phyloP scores from a whole-genome alignment of 169 alveolate species.

The Plasmodium ovale region DNA sequence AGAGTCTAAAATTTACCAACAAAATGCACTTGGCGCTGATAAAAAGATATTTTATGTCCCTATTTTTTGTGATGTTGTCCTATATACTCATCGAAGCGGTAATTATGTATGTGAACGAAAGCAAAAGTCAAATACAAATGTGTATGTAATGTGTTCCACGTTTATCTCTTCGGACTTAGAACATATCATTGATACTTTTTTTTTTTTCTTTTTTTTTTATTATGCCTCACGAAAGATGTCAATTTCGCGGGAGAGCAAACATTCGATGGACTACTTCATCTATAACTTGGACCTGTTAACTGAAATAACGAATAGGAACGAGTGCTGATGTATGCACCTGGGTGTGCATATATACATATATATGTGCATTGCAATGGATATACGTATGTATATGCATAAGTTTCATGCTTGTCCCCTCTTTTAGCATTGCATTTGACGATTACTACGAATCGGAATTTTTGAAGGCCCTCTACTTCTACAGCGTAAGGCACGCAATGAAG shows the following conservation, averaged over 20 bases:
- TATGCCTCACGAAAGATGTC: constrained; percentile 1
- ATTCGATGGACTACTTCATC: constrained; percentile 53
- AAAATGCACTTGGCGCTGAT: constrained; percentile 72
- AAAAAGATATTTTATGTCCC: constrained; percentile 64
- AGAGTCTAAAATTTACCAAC: constrained; percentile 61
- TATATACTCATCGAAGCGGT: constrained; percentile 59
- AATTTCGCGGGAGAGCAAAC: constrained; percentile 16
- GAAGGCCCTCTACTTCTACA: constrained; percentile 60
- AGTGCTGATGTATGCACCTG: neutral
- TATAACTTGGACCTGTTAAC: constrained; percentile 53
- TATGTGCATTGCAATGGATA: neutral
- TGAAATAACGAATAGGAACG: constrained; percentile 1
- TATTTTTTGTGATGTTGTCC: constrained; percentile 48
- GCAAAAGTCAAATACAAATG: neutral
- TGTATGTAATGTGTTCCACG: no score
- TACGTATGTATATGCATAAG: neutral
- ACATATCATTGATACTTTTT: no score
- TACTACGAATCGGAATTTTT: constrained; percentile 61
- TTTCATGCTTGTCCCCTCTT: neutral
- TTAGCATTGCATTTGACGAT: constrained; percentile 41
- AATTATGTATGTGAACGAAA: constrained; percentile 3
- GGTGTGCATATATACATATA: neutral
- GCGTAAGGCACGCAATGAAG: constrained; percentile 20
- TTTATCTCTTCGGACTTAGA: no score
- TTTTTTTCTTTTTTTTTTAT: neutral